Evolutionary conservation across 1,284 basidiomycete species (phyloP).

Genomic region (Schizophyllum commune): DNA sequence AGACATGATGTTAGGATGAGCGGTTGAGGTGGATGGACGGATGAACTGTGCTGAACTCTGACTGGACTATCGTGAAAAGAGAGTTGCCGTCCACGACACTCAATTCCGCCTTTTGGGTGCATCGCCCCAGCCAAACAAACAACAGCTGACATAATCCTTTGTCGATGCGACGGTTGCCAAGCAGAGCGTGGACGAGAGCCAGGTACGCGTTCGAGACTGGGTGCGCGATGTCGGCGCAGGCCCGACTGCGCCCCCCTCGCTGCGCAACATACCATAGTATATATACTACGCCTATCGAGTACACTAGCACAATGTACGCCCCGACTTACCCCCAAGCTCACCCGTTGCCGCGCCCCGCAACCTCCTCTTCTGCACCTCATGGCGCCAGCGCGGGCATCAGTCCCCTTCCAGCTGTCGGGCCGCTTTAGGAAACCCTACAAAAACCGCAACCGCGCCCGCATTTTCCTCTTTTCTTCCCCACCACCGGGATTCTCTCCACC

Average conservation of each 20-base stretch:
- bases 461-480: constrained; percentile 22
- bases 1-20: constrained; percentile 53
- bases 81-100: not conserved
- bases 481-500: constrained; percentile 8
- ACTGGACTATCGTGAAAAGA: constrained; percentile 7
- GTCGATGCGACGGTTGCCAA: not conserved
- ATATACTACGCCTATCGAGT: too few relatives aligned
- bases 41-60: constrained; percentile 30
- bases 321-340: too few relatives aligned
- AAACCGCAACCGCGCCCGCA: not conserved
- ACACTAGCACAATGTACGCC: too few relatives aligned
- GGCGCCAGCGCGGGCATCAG: not conserved
- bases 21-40: constrained; percentile 12
- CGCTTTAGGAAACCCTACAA: not conserved
- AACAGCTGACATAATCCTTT: not conserved
- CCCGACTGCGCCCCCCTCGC: too few relatives aligned
- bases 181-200: not conserved
- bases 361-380: too few relatives aligned
- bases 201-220: too few relatives aligned
- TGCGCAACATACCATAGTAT: too few relatives aligned
- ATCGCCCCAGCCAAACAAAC: not conserved
- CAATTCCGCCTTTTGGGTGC: not conserved
- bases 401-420: not conserved
- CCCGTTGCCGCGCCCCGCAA: too few relatives aligned
- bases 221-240: too few relatives aligned